These are phyloP conservation scores for Globisporangium uncinulatum DNA, from an alignment of 352 stramenopile genomes.

Conservation along the genomic window DNA sequence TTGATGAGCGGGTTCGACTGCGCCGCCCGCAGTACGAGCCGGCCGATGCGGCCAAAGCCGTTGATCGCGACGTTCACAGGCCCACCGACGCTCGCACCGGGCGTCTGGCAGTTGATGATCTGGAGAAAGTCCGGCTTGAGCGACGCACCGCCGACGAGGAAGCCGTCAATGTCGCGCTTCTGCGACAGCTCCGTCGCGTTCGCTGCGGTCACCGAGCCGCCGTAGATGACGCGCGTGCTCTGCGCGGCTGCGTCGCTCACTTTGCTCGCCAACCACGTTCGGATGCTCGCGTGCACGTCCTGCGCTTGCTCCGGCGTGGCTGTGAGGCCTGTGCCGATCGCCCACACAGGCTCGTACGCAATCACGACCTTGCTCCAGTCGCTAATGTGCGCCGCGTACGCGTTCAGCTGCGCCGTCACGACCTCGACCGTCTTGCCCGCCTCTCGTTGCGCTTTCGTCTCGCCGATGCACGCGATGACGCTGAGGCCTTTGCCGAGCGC, in stretches of 20 bases:
- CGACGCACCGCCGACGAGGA: slow-evolving; percentile 96
- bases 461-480: slow-evolving; percentile 97
- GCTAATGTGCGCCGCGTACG: slow-evolving; percentile 81
- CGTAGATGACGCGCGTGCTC: slow-evolving; percentile 57
- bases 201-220: slow-evolving; percentile 61
- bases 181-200: slow-evolving; percentile 62
- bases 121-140: slow-evolving; percentile 96
- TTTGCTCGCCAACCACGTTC: slow-evolving; percentile 31
- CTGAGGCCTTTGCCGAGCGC: slow-evolving; percentile 91
- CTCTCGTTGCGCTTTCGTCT: slow-evolving; percentile 95
- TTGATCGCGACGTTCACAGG: slow-evolving; percentile 97
- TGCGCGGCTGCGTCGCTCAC: slow-evolving; percentile 41
- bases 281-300: slow-evolving; percentile 52
- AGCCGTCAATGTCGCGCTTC: slow-evolving; percentile 95
- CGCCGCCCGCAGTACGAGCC: slow-evolving; percentile 73
- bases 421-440: slow-evolving; percentile 91
- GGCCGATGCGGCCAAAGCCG: slow-evolving; percentile 89
- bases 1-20: slow-evolving; percentile 85
- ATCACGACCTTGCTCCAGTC: slow-evolving; percentile 94
- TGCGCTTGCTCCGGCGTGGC: slow-evolving; percentile 88
- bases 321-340: slow-evolving; percentile 88
- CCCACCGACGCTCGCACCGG: slow-evolving; percentile 9
- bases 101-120: slow-evolving; percentile 21
- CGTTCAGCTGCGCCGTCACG: slow-evolving; percentile 91
- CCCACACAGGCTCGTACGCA: slow-evolving; percentile 91